Conservation (phyloP, 1,284 basidiomycete species). For the Pisolithus thermaeus region DNA sequence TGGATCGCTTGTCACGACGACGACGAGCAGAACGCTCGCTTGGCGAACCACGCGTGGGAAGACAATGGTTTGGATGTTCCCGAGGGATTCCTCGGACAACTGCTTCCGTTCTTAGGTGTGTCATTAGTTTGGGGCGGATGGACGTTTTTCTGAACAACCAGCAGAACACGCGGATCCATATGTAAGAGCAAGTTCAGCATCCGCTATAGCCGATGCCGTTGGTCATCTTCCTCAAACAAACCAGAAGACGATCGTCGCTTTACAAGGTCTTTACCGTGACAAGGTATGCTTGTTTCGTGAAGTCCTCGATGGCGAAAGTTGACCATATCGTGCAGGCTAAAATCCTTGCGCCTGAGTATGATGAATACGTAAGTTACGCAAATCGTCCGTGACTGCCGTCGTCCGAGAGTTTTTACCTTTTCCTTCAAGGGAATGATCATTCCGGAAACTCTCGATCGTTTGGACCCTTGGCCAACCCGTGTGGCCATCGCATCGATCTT, state of each 20-base stretch:
- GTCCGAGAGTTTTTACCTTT: not conserved
- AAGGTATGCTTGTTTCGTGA: slow-evolving; percentile 45
- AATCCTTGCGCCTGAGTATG: slow-evolving; percentile 84
- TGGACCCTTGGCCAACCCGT: slow-evolving; percentile 90
- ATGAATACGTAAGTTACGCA: slow-evolving; percentile 65
- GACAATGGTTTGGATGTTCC: slow-evolving; percentile 94
- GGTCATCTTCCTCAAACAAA: slow-evolving; percentile 72
- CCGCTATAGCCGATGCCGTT: slow-evolving; percentile 75
- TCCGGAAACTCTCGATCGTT: slow-evolving; percentile 79
- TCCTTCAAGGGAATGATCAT: slow-evolving; percentile 83
- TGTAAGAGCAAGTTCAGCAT: slow-evolving; percentile 72
- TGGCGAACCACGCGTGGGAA: slow-evolving; percentile 88
- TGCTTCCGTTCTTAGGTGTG: slow-evolving; percentile 72
- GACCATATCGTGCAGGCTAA: slow-evolving; percentile 54
- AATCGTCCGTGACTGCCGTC: not conserved
- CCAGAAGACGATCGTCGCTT: slow-evolving; percentile 36
- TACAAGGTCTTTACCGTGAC: slow-evolving; percentile 78
- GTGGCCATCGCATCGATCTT: slow-evolving; percentile 75
- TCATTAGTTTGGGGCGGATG: slow-evolving; percentile 2
- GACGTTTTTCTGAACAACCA: not conserved
- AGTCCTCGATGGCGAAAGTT: not conserved
- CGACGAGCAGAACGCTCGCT: slow-evolving; percentile 85
- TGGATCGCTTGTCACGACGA: slow-evolving; percentile 90
- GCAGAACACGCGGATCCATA: slow-evolving; percentile 78
- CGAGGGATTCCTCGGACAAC: slow-evolving; percentile 58